A percentile compares a stretch with the other conserved stretches of the same genome.
Conservation (phyloP, 2,329 filamentous ascomycete species). For the Beauveria sp. region DNA sequence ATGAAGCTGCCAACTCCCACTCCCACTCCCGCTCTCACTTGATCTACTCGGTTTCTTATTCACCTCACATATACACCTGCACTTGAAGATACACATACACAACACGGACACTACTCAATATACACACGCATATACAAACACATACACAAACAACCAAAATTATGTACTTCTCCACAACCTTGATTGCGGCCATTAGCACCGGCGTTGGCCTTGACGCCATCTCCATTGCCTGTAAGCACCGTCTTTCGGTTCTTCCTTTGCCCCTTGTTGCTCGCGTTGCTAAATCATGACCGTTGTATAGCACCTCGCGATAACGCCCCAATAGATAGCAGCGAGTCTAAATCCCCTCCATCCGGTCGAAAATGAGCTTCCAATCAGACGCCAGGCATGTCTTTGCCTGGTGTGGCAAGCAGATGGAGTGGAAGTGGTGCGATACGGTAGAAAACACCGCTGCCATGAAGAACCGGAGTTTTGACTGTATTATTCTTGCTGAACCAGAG, state of each 20-base stretch:
- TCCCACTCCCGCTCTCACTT: not conserved
- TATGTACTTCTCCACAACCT: slow-evolving; percentile 8
- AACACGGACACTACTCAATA: not conserved
- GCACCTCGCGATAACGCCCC: slow-evolving; percentile 3
- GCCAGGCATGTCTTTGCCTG: not conserved
- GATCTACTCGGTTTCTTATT: not conserved
- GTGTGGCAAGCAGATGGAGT: not conserved
- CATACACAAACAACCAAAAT: not conserved
- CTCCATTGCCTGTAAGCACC: not conserved
- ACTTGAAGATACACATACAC: not conserved
- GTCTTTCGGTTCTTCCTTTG: not conserved
- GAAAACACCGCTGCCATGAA: not conserved
- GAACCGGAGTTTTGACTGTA: not conserved
- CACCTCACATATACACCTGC: not conserved
- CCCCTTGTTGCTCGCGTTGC: not conserved
- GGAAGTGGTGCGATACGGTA: not conserved
- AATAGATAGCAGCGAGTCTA: not conserved
- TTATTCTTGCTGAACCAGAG: not conserved
- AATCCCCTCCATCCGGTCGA: not conserved
- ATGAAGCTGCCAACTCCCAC: slow-evolving; percentile 2
- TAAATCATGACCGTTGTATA: not conserved
- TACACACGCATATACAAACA: not conserved
- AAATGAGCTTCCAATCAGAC: not conserved
- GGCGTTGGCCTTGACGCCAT: not conserved
- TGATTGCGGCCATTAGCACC: slow-evolving; percentile 1